Conservation (phyloP, 495 filamentous ascomycete genomes). For the Xanthoparmelia taractica region DNA sequence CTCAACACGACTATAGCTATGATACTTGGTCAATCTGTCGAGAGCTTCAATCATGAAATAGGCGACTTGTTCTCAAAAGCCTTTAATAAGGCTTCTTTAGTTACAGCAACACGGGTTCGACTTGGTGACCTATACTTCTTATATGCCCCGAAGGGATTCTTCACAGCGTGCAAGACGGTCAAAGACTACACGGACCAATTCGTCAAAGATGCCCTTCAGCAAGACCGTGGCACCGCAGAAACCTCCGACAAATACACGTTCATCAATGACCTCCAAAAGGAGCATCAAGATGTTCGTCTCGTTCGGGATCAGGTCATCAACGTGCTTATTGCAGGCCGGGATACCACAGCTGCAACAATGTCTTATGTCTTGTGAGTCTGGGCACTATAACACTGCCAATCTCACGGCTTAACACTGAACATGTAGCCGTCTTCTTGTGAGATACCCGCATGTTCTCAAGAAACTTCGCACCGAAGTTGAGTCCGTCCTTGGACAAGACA, state of each 20-base stretch:
- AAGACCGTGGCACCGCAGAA: not conserved
- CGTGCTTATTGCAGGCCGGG: constrained; percentile 34
- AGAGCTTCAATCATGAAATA: constrained; percentile 24
- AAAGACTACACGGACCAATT: constrained; percentile 36
- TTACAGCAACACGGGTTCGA: constrained; percentile 35
- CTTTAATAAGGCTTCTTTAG: constrained; percentile 28
- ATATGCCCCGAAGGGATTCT: constrained; percentile 37
- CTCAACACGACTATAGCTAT: constrained; percentile 41
- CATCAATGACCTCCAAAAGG: constrained; percentile 39
- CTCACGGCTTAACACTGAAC: too few relatives aligned
- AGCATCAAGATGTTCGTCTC: constrained; percentile 38
- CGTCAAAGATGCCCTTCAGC: constrained; percentile 24
- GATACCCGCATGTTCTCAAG: too few relatives aligned
- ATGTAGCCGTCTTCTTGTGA: too few relatives aligned
- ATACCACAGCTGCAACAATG: constrained; percentile 55
- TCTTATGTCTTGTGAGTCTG: constrained; percentile 46
- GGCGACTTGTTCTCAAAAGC: constrained; percentile 22
- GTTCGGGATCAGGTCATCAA: constrained; percentile 37
- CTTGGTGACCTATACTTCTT: constrained; percentile 44
- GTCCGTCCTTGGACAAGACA: too few relatives aligned
- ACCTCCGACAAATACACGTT: constrained; percentile 17
- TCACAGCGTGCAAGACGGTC: constrained; percentile 36
- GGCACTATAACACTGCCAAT: too few relatives aligned
- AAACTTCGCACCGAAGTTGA: not conserved
- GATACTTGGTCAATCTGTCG: constrained; percentile 36